Evolutionary conservation across 2,329 filamentous ascomycete species (phyloP).

Genomic region (Cordyceps cateniannulata): DNA sequence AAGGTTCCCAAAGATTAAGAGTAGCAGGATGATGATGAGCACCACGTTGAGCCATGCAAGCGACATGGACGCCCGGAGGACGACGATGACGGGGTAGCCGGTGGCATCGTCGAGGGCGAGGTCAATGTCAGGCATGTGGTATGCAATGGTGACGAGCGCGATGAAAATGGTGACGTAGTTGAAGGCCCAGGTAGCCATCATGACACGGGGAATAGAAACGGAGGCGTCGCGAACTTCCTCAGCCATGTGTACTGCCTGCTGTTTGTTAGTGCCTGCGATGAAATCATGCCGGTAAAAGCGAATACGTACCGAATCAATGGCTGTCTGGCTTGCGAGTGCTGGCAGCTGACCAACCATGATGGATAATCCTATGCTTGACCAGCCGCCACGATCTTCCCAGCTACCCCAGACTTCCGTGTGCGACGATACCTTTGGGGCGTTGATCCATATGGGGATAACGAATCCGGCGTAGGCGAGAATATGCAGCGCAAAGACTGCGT

Average conservation of each 20-base stretch:
- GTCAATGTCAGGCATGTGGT: conserved; percentile 13
- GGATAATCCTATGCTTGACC: neutral
- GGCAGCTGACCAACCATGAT: conserved; percentile 3
- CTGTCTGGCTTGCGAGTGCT: neutral
- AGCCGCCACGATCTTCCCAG: neutral
- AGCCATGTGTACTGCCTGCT: conserved; percentile 2
- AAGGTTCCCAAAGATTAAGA: conserved; percentile 12
- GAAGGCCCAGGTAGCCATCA: conserved; percentile 3
- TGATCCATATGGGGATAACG: conserved; percentile 7
- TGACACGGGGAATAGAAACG: conserved; percentile 2
- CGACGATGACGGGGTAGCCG: conserved; percentile 12
- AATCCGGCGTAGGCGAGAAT: conserved; percentile 2
- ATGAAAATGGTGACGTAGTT: conserved; percentile 9
- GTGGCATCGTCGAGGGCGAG: conserved; percentile 8
- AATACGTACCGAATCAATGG: conserved; percentile 1
- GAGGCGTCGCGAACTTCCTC: conserved; percentile 5
- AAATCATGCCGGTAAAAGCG: too few relatives aligned
- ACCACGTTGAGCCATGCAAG: conserved; percentile 12
- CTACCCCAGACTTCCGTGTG: neutral
- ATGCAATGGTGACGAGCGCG: conserved; percentile 6
- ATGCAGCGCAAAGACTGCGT: conserved; percentile 1
- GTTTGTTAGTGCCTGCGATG: neutral
- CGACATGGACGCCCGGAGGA: conserved; percentile 10
- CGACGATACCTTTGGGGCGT: neutral
- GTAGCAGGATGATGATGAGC: conserved; percentile 4